A percentile compares a stretch with the other conserved stretches of the same genome.
Evolutionary conservation across 2,329 filamentous ascomycete species (phyloP).

Genomic region (Microdochium bolleyi): DNA sequence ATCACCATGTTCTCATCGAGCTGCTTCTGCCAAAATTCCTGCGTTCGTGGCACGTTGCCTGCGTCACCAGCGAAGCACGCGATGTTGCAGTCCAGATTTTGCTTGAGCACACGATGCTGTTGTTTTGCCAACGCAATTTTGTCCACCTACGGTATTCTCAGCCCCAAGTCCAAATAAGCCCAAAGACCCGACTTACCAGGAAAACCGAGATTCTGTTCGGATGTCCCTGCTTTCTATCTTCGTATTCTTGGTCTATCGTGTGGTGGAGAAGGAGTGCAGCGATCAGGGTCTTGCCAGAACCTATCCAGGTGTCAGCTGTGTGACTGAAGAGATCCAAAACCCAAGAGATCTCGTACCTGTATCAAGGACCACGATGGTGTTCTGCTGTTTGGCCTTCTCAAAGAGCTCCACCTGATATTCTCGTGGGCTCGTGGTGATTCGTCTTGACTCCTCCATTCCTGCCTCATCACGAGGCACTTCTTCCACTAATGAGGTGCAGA

Average conservation of each 20-base stretch:
- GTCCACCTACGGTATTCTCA: constrained; percentile 47
- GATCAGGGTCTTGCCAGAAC: constrained; percentile 94
- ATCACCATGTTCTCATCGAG: constrained; percentile 67
- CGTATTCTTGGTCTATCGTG: constrained; percentile 68
- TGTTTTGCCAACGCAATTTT: constrained; percentile 88
- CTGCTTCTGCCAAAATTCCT: constrained; percentile 42
- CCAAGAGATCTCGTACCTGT: constrained; percentile 48
- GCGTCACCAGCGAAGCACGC: constrained; percentile 69
- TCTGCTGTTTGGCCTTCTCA: constrained; percentile 74
- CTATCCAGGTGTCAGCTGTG: constrained; percentile 26
- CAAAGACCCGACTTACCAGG: constrained; percentile 41
- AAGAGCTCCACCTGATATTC: constrained; percentile 93
- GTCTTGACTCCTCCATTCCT: constrained; percentile 24
- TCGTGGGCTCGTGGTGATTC: constrained; percentile 68
- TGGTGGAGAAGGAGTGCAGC: constrained; percentile 77
- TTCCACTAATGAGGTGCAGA: constrained; percentile 1
- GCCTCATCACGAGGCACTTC: constrained; percentile 10
- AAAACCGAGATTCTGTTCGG: constrained; percentile 71
- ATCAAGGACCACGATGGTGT: constrained; percentile 87
- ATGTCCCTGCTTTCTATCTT: constrained; percentile 54
- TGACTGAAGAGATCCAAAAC: not conserved
- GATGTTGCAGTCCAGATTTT: constrained; percentile 72
- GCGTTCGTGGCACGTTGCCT: constrained; percentile 28
- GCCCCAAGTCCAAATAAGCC: too few relatives aligned
- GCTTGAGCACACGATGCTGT: constrained; percentile 73